These are phyloP conservation scores for Neurospora tetrasperma DNA, from an alignment of 495 filamentous ascomycete genomes.

Conservation along the genomic window DNA sequence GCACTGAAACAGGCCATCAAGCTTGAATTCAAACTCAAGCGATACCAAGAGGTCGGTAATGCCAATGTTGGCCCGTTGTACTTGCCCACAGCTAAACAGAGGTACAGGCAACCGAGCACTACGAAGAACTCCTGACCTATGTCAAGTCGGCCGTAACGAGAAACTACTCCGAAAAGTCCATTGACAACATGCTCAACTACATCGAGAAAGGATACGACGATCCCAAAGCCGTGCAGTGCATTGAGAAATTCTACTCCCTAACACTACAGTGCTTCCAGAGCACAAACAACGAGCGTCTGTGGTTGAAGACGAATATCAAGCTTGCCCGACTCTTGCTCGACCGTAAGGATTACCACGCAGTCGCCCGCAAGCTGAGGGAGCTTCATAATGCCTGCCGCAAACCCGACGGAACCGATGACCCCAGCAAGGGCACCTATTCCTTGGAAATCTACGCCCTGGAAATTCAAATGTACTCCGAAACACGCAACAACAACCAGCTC, in stretches of 20 bases:
- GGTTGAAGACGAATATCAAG: conserved; percentile 98
- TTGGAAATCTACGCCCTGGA: conserved; percentile 94
- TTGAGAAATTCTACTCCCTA: conserved; percentile 92
- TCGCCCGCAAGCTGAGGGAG: conserved; percentile 77
- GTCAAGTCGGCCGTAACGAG: conserved; percentile 94
- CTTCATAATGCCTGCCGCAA: conserved; percentile 83
- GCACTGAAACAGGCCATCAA: conserved; percentile 96
- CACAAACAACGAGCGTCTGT: conserved; percentile 94
- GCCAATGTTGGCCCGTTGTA: no score
- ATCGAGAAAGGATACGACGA: conserved; percentile 90
- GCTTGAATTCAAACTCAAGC: conserved; percentile 78
- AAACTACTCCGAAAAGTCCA: conserved; percentile 98
- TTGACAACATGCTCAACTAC: conserved; percentile 98
- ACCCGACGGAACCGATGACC: conserved; percentile 84
- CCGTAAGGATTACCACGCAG: conserved; percentile 71
- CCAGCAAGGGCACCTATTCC: conserved; percentile 91
- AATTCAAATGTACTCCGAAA: conserved; percentile 98
- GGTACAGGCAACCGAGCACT: conserved; percentile 83
- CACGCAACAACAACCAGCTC: conserved; percentile 91
- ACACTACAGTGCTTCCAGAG: conserved; percentile 91
- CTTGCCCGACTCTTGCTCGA: conserved; percentile 84
- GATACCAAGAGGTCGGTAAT: conserved; percentile 57
- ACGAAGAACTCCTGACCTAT: conserved; percentile 89
- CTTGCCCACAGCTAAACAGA: neutral
- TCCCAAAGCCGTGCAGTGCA: conserved; percentile 62